A percentile compares a stretch with the other conserved stretches of the same genome.
These are phyloP conservation scores for Cercospora sp. DNA, from an alignment of 2,329 filamentous ascomycete genomes.

Conservation along the genomic window DNA sequence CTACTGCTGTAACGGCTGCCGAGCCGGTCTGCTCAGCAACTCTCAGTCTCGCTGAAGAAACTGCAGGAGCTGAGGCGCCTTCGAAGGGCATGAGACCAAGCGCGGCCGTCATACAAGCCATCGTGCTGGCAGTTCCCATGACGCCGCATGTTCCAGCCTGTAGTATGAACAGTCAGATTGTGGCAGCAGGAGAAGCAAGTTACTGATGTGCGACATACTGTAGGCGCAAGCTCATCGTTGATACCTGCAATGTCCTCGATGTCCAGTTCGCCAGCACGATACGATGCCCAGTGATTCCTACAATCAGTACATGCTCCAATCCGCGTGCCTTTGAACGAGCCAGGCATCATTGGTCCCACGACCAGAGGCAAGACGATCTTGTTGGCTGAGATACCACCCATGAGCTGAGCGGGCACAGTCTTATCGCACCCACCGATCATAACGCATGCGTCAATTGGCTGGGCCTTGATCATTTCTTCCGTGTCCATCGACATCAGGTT, in stretches of 20 bases:
- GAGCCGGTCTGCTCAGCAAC: slow-evolving; percentile 56
- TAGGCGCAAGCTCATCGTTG: slow-evolving; percentile 72
- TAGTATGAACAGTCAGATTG: neutral
- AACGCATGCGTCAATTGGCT: slow-evolving; percentile 64
- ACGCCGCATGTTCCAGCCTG: slow-evolving; percentile 56
- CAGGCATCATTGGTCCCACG: slow-evolving; percentile 74
- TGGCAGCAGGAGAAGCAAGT: slow-evolving; percentile 28
- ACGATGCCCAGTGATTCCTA: slow-evolving; percentile 70
- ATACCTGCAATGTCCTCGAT: slow-evolving; percentile 70
- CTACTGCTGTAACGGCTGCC: slow-evolving; percentile 43
- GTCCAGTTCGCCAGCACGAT: slow-evolving; percentile 65
- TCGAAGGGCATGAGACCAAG: slow-evolving; percentile 55
- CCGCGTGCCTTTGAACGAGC: slow-evolving; percentile 62
- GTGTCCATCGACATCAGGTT: slow-evolving; percentile 81
- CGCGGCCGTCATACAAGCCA: slow-evolving; percentile 56
- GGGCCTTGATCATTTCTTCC: slow-evolving; percentile 73
- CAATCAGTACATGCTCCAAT: slow-evolving; percentile 76
- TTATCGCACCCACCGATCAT: slow-evolving; percentile 66
- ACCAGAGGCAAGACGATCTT: slow-evolving; percentile 69
- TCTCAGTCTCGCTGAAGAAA: slow-evolving; percentile 53
- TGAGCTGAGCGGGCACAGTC: slow-evolving; percentile 70
- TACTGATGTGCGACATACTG: slow-evolving; percentile 43
- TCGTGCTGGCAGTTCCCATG: slow-evolving; percentile 59
- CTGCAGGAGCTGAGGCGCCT: slow-evolving; percentile 55
- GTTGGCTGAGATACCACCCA: slow-evolving; percentile 74